A percentile compares a stretch with the other conserved stretches of the same genome.
phyloP scores from a whole-genome alignment of 805 yeast genomes.

The Wickerhamia fluorescens region DNA sequence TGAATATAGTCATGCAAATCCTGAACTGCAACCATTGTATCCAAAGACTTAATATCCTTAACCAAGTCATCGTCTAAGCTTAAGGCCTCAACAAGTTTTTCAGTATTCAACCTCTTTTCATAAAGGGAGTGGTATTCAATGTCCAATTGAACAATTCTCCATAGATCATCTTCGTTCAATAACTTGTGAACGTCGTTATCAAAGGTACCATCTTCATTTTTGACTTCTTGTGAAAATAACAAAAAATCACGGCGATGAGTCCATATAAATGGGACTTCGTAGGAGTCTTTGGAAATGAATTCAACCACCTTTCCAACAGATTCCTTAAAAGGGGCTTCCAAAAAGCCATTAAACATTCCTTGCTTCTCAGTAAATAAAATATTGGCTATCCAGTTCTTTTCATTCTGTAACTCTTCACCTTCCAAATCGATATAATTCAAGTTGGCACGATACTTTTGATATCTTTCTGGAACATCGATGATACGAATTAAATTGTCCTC shows the following conservation, averaged over 20 bases:
- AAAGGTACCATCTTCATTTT: conserved; percentile 29
- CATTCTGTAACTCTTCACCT: conserved; percentile 61
- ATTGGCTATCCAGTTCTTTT: conserved; percentile 76
- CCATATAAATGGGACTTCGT: conserved; percentile 94
- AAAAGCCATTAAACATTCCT: conserved; percentile 29
- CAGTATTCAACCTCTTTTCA: conserved; percentile 62
- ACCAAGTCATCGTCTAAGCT: conserved; percentile 49
- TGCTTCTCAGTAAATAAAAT: conserved; percentile 53
- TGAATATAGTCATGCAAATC: conserved; percentile 80
- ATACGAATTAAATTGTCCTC: conserved; percentile 84
- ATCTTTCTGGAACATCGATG: conserved; percentile 89
- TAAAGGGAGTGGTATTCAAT: conserved; percentile 80
- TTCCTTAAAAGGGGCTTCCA: conserved; percentile 49
- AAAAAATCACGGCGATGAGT: conserved; percentile 90
- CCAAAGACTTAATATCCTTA: conserved; percentile 50
- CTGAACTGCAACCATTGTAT: conserved; percentile 70
- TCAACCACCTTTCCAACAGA: conserved; percentile 68
- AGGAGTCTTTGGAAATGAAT: conserved; percentile 66
- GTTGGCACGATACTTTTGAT: conserved; percentile 64
- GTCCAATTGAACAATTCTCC: conserved; percentile 86
- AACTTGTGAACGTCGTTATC: conserved; percentile 41
- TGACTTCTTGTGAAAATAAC: conserved; percentile 45
- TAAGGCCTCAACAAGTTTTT: conserved; percentile 47
- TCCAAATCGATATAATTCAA: conserved; percentile 63
- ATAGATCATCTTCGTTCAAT: conserved; percentile 75